A percentile compares a stretch with the other conserved stretches of the same genome.
These are phyloP conservation scores for Rhizopogon vesiculosus DNA, from an alignment of 768 basidiomycete species.

Conservation along the genomic window DNA sequence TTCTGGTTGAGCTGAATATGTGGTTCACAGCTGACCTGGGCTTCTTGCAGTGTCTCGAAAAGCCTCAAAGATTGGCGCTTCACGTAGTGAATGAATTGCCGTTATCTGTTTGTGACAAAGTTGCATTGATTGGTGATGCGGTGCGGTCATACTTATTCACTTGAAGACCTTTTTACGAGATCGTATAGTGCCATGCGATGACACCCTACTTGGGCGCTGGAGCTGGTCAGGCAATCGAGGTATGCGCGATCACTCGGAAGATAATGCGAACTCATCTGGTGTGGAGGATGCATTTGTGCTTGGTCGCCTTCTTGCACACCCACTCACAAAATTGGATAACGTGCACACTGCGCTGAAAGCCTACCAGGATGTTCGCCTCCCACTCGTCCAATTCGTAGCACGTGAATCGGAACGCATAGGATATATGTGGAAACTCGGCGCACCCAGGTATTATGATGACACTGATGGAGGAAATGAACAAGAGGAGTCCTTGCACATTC, in stretches of 20 bases:
- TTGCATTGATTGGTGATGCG: conserved; percentile 44
- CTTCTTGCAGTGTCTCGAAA: conserved; percentile 23
- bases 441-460: conserved; percentile 18
- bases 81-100: conserved; percentile 33
- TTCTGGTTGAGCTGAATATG: neutral
- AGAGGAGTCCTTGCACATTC: conserved; percentile 10
- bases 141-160: conserved; percentile 13
- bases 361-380: conserved; percentile 17
- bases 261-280: too few relatives aligned
- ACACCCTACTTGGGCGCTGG: conserved; percentile 18
- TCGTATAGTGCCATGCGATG: conserved; percentile 20
- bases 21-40: too few relatives aligned
- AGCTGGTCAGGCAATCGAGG: conserved; percentile 25
- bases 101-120: conserved; percentile 28
- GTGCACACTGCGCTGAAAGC: conserved; percentile 9
- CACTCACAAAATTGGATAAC: conserved; percentile 4
- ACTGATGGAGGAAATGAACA: conserved; percentile 8
- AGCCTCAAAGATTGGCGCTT: conserved; percentile 36
- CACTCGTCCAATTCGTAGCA: conserved; percentile 10
- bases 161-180: neutral
- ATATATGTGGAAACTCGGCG: conserved; percentile 14
- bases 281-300: conserved; percentile 19
- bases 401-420: conserved; percentile 12
- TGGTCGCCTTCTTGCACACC: conserved; percentile 13
- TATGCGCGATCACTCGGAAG: neutral